Conservation (phyloP, 1,139 yeast genomes). For the Diutina sp. region DNA sequence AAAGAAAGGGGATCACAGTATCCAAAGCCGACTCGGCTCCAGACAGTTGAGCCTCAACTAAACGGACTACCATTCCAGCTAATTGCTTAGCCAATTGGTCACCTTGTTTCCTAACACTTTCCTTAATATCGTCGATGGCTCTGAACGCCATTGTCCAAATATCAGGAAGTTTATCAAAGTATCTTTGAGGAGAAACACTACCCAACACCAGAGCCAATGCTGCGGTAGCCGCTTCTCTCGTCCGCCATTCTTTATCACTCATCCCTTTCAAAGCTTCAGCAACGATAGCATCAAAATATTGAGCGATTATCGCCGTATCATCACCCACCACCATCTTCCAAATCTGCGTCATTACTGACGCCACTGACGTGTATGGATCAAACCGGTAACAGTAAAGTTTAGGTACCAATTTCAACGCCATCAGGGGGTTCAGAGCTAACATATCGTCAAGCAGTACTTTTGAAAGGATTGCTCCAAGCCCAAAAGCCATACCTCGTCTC, state of each 20-base stretch:
- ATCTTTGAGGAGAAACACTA: slow-evolving; percentile 39
- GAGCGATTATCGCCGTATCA: slow-evolving; percentile 39
- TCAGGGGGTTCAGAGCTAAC: slow-evolving; percentile 36
- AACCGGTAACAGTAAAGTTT: slow-evolving; percentile 72
- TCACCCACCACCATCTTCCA: slow-evolving; percentile 69
- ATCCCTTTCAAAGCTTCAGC: slow-evolving; percentile 56
- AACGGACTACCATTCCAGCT: slow-evolving; percentile 49
- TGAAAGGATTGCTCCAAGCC: slow-evolving; percentile 74
- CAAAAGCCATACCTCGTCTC: slow-evolving; percentile 88
- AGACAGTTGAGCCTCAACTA: slow-evolving; percentile 31
- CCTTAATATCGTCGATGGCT: slow-evolving; percentile 87
- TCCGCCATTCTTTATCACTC: slow-evolving; percentile 87
- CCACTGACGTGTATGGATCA: slow-evolving; percentile 71
- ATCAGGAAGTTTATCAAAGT: slow-evolving; percentile 43
- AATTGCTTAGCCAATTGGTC: slow-evolving; percentile 52
- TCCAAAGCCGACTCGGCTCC: slow-evolving; percentile 36
- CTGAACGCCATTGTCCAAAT: slow-evolving; percentile 88
- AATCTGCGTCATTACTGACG: slow-evolving; percentile 76
- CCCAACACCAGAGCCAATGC: slow-evolving; percentile 66
- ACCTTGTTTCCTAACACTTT: slow-evolving; percentile 82
- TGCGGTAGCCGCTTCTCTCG: slow-evolving; percentile 75
- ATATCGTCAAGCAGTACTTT: slow-evolving; percentile 61
- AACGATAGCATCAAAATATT: slow-evolving; percentile 46
- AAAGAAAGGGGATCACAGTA: slow-evolving; percentile 62
- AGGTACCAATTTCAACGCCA: slow-evolving; percentile 59